Percentiles rank a stretch among this genome's conserved stretches.
These are phyloP conservation scores for Tausonia pullulans DNA, from an alignment of 1,284 basidiomycete genomes.

Conservation along the genomic window DNA sequence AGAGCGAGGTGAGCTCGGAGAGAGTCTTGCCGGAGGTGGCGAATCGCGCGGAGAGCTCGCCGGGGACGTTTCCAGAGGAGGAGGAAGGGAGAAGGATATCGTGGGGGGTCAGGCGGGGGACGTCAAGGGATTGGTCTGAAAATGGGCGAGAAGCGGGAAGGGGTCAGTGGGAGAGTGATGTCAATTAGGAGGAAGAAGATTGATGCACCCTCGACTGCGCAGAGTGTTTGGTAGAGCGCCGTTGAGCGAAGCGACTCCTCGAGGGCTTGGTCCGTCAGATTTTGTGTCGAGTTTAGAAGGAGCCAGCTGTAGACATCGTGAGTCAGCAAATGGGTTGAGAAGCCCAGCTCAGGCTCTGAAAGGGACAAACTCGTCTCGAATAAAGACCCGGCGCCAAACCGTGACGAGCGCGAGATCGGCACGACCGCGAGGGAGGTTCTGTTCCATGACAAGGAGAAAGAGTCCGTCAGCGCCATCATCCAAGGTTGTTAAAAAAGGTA, in stretches of 20 bases:
- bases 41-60: constrained; percentile 32
- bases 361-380: constrained; percentile 68
- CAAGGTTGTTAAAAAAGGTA: background rate
- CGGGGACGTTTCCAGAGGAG: constrained; percentile 23
- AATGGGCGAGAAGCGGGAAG: background rate
- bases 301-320: constrained; percentile 48
- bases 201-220: constrained; percentile 15
- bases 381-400: constrained; percentile 76
- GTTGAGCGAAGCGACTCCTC: constrained; percentile 53
- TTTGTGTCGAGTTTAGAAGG: constrained; percentile 51
- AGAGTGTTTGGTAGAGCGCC: constrained; percentile 54
- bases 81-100: constrained; percentile 26
- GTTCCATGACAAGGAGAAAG: background rate
- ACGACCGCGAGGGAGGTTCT: constrained; percentile 60
- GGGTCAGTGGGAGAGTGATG: background rate
- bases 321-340: background rate
- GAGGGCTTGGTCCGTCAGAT: constrained; percentile 58
- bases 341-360: background rate
- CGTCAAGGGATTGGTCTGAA: background rate
- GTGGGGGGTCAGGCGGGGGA: constrained; percentile 19
- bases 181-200: background rate
- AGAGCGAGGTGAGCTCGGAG: constrained; percentile 27
- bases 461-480: background rate
- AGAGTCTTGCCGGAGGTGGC: constrained; percentile 20
- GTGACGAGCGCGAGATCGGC: constrained; percentile 55